phyloP scores from a whole-genome alignment of 73 alveolate genomes.

The Paramecium primaurelia region DNA sequence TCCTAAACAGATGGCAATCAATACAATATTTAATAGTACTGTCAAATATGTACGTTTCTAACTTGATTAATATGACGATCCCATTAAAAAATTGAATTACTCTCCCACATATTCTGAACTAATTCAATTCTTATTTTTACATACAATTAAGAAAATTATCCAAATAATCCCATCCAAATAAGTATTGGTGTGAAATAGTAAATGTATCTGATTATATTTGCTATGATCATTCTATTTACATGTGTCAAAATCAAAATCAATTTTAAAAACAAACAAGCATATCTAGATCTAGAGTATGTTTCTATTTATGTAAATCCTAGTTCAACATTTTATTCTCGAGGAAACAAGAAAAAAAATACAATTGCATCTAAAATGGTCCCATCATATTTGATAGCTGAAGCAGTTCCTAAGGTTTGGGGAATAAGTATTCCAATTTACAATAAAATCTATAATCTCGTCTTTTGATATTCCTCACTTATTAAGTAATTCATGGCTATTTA shows the following conservation, averaged over 20 bases:
- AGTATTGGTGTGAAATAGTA: slow-evolving; percentile 10
- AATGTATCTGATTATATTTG: neutral
- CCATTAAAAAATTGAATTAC: slow-evolving; percentile 22
- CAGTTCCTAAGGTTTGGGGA: neutral
- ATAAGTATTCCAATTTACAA: neutral
- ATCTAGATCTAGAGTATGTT: neutral
- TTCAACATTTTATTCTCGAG: neutral
- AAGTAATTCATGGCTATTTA: neutral
- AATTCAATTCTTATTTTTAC: neutral
- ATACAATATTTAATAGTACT: neutral
- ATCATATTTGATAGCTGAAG: neutral
- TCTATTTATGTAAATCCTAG: neutral
- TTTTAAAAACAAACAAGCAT: neutral
- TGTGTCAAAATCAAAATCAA: neutral
- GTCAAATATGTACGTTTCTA: neutral
- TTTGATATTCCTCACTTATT: neutral
- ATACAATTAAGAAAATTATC: slow-evolving; percentile 30
- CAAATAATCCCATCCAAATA: neutral
- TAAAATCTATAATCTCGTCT: neutral
- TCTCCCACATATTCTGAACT: slow-evolving; percentile 28
- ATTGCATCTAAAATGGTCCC: neutral
- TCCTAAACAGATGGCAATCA: neutral
- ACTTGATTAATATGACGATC: neutral
- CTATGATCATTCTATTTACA: neutral
- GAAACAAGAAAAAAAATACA: slow-evolving; percentile 8